phyloP scores from a whole-genome alignment of 1,284 basidiomycete species.

The Ustilago crameri region DNA sequence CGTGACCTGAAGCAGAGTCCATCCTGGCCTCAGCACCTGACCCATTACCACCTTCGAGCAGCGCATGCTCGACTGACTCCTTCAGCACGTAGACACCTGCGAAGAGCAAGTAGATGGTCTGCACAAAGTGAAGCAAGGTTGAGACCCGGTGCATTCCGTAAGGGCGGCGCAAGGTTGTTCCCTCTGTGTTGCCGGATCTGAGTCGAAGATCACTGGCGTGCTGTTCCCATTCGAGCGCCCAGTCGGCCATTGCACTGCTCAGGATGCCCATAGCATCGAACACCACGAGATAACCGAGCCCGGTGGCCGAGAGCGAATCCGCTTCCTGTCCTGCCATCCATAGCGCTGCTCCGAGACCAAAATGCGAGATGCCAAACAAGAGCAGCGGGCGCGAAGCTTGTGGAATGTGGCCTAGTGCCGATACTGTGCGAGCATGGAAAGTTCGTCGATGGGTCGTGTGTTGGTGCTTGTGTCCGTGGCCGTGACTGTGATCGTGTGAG shows the following conservation, averaged over 20 bases:
- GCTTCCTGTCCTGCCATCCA: constrained; percentile 93
- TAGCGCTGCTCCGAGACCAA: constrained; percentile 73
- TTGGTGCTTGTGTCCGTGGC: constrained; percentile 17
- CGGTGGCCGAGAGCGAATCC: constrained; percentile 87
- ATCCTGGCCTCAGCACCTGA: constrained; percentile 4
- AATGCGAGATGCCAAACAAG: constrained; percentile 70
- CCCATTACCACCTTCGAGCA: constrained; percentile 50
- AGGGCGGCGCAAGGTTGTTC: constrained; percentile 28
- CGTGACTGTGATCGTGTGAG: constrained; percentile 3
- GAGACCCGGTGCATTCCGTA: constrained; percentile 78
- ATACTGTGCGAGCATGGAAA: constrained; percentile 30
- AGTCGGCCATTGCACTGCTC: constrained; percentile 43
- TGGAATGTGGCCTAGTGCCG: constrained; percentile 64
- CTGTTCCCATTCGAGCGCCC: constrained; percentile 42
- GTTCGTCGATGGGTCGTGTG: constrained; percentile 18
- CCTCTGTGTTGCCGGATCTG: constrained; percentile 28
- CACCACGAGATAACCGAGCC: constrained; percentile 92
- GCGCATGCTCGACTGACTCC: constrained; percentile 76
- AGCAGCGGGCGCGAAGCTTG: constrained; percentile 68
- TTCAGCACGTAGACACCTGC: constrained; percentile 91
- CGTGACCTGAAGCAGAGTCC: constrained; percentile 40
- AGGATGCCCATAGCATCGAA: constrained; percentile 78
- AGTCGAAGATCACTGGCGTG: constrained; percentile 34
- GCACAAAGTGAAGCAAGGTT: constrained; percentile 84
- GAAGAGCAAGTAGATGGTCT: constrained; percentile 89